A percentile compares a stretch with the other conserved stretches of the same genome.
phyloP scores from a whole-genome alignment of 148 eudicot species.

The Vaccinium corymbosum region DNA sequence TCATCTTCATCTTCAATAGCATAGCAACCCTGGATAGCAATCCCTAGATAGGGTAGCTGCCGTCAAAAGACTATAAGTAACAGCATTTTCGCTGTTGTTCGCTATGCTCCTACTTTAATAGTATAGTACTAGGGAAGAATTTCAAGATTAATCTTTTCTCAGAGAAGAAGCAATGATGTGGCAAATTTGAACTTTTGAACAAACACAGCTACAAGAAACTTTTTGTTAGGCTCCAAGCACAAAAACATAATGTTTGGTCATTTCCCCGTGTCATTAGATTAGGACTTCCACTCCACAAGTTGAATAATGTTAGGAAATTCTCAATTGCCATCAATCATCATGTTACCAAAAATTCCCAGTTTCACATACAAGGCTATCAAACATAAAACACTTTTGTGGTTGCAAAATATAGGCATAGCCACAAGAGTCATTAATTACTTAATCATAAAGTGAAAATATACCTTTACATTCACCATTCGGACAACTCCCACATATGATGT shows the following conservation, averaged over 20 bases:
- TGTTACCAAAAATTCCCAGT: background rate
- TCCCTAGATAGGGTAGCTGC: no score
- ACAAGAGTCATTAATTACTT: background rate
- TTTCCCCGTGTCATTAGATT: background rate
- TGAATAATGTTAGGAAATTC: background rate
- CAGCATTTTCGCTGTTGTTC: no score
- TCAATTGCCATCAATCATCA: background rate
- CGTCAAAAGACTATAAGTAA: no score
- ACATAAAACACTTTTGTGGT: background rate
- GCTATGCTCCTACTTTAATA: no score
- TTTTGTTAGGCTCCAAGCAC: background rate
- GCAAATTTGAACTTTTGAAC: background rate
- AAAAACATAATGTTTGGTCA: background rate
- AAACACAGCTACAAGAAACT: background rate
- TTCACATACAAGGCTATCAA: slow-evolving; percentile 6
- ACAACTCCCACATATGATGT: slow-evolving; percentile 80
- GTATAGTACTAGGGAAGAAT: no score
- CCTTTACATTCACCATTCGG: slow-evolving; percentile 67
- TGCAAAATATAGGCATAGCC: background rate
- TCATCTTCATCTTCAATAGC: no score
- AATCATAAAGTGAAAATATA: slow-evolving; percentile 16
- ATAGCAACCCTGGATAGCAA: no score
- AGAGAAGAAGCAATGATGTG: background rate
- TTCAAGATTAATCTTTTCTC: no score
- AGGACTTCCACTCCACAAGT: background rate